Percentiles rank a stretch among this genome's conserved stretches.
phyloP scores from a whole-genome alignment of 2,329 filamentous ascomycete genomes.

The Orbilia brochopaga region DNA sequence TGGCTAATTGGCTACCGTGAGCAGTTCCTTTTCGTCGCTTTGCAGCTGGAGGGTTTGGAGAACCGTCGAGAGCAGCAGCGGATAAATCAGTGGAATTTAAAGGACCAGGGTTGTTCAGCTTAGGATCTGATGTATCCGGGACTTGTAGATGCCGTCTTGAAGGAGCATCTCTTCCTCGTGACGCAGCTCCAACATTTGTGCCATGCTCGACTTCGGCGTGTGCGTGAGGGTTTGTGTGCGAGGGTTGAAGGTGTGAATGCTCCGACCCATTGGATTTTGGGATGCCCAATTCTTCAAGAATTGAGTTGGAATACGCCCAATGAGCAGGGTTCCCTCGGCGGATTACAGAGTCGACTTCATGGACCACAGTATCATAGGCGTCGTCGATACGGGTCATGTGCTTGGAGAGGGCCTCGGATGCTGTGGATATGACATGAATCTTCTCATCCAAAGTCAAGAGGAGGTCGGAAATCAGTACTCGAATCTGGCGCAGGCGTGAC shows the following conservation, averaged over 20 bases:
- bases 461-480: constrained; percentile 59
- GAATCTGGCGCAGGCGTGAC: constrained; percentile 53
- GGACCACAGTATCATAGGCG: constrained; percentile 82
- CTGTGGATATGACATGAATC: constrained; percentile 92
- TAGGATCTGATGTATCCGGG: constrained; percentile 22
- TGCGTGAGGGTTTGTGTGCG: constrained; percentile 5
- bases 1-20: constrained; percentile 12
- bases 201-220: constrained; percentile 18
- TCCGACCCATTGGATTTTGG: constrained; percentile 18
- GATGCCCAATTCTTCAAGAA: constrained; percentile 11
- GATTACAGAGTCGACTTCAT: constrained; percentile 91
- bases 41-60: constrained; percentile 19
- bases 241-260: background rate
- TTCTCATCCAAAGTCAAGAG: constrained; percentile 94
- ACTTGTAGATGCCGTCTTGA: constrained; percentile 34
- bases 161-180: constrained; percentile 24
- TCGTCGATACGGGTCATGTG: constrained; percentile 84
- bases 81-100: constrained; percentile 12
- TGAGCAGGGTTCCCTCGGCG: constrained; percentile 89
- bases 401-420: constrained; percentile 84
- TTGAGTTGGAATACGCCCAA: constrained; percentile 78
- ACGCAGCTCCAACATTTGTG: background rate
- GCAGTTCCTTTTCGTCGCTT: constrained; percentile 38
- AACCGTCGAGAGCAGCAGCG: constrained; percentile 7
- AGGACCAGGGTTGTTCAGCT: constrained; percentile 7